Conservation (phyloP, 345 rosid genomes). For the Corchorus capsularis region DNA sequence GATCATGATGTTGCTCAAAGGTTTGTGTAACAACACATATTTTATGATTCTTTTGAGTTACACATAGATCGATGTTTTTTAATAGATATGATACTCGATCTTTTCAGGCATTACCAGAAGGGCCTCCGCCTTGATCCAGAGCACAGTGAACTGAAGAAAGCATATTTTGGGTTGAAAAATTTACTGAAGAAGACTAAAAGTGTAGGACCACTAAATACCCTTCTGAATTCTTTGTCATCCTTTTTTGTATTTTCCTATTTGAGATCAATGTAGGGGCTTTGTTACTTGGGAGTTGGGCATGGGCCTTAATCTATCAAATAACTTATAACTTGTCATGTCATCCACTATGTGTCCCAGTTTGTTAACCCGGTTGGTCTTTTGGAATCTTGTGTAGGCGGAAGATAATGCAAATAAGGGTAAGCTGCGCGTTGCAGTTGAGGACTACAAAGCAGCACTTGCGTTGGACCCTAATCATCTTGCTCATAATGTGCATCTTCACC, state of each 20-base stretch:
- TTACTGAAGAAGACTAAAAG: slow-evolving; percentile 93
- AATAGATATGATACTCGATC: slow-evolving; percentile 18
- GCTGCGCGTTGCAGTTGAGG: slow-evolving; percentile 87
- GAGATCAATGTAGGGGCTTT: slow-evolving; percentile 1
- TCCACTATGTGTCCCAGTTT: background rate
- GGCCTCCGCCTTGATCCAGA: slow-evolving; percentile 99
- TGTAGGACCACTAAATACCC: slow-evolving; percentile 46
- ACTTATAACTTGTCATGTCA: background rate
- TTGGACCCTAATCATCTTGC: slow-evolving; percentile 86
- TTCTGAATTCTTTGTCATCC: background rate
- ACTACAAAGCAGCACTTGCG: slow-evolving; percentile 79
- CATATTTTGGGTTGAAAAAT: slow-evolving; percentile 92
- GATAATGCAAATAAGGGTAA: slow-evolving; percentile 90
- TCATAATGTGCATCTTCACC: slow-evolving; percentile 86
- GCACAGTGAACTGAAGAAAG: slow-evolving; percentile 90
- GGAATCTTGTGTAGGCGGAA: slow-evolving; percentile 65
- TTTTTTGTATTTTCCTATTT: slow-evolving; percentile 10
- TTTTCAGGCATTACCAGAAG: slow-evolving; percentile 89
- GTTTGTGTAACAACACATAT: slow-evolving; percentile 37
- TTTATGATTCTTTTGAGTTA: background rate
- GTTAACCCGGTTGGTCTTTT: background rate
- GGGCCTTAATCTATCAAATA: background rate
- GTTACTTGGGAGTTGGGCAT: background rate
- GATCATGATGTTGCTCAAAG: slow-evolving; percentile 97
- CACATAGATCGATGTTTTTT: background rate